These are phyloP conservation scores for Panellus pusillus DNA, from an alignment of 768 basidiomycete genomes.

Conservation along the genomic window DNA sequence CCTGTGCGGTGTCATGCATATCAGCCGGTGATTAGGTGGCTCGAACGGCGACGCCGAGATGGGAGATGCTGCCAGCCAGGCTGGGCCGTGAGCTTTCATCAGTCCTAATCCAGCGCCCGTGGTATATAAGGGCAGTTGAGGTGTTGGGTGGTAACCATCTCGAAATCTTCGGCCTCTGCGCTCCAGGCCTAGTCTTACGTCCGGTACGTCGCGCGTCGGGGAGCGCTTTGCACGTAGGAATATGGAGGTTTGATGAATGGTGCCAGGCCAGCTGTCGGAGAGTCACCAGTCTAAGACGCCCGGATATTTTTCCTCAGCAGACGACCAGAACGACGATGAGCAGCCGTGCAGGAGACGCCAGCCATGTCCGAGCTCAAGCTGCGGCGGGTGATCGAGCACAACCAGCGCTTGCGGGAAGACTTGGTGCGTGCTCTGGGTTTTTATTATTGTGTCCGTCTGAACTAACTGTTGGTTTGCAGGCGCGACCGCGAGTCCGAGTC, in stretches of 20 bases:
- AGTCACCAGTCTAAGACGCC: not conserved
- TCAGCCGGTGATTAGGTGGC: no score
- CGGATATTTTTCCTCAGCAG: slow-evolving; percentile 5
- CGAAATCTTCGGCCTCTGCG: not conserved
- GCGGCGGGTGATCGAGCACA: slow-evolving; percentile 89
- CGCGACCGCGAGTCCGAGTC: slow-evolving; percentile 81
- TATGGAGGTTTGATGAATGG: no score
- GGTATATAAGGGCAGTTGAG: slow-evolving; percentile 11
- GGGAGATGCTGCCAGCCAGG: not conserved
- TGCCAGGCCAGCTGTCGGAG: not conserved
- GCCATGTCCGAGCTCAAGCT: slow-evolving; percentile 98
- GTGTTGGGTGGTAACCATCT: slow-evolving; percentile 7
- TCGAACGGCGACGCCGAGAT: no score
- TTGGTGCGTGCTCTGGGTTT: slow-evolving; percentile 31
- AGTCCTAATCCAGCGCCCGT: slow-evolving; percentile 17
- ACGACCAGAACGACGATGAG: slow-evolving; percentile 44
- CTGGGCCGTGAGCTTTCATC: slow-evolving; percentile 1
- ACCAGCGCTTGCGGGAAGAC: slow-evolving; percentile 87
- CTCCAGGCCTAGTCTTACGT: not conserved
- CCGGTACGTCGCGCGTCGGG: not conserved
- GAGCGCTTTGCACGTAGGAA: not conserved
- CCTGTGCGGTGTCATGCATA: no score
- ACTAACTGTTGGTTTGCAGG: slow-evolving; percentile 16
- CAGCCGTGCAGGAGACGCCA: slow-evolving; percentile 65
- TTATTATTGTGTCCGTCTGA: no score